A percentile compares a stretch with the other conserved stretches of the same genome.
These are phyloP conservation scores for Russula olivacea DNA, from an alignment of 768 basidiomycete species.

Conservation along the genomic window DNA sequence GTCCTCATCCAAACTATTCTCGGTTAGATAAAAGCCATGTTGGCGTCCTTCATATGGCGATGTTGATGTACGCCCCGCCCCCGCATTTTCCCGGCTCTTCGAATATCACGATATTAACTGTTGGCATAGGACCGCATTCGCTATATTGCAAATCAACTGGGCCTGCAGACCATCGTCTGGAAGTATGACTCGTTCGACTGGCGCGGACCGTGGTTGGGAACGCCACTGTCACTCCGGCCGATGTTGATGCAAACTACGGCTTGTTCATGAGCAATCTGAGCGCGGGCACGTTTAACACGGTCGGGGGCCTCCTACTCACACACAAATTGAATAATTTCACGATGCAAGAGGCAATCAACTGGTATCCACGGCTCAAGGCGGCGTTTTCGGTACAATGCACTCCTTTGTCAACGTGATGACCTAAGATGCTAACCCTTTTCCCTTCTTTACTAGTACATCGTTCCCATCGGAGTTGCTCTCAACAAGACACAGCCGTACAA, in stretches of 20 bases:
- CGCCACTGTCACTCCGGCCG: neutral
- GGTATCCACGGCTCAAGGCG: conserved; percentile 39
- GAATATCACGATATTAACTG: neutral
- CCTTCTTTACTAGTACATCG: conserved; percentile 32
- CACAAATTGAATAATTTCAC: conserved; percentile 59
- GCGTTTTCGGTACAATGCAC: conserved; percentile 41
- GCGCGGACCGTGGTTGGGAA: conserved; percentile 32
- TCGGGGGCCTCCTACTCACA: conserved; percentile 48
- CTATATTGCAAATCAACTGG: conserved; percentile 59
- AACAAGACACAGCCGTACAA: conserved; percentile 50
- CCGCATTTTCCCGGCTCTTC: neutral
- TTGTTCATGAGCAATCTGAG: conserved; percentile 14
- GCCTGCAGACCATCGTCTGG: conserved; percentile 71
- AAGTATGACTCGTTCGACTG: conserved; percentile 64
- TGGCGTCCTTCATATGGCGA: conserved; percentile 63
- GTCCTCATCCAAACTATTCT: conserved; percentile 1
- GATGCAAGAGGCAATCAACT: conserved; percentile 51
- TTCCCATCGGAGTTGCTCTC: conserved; percentile 47
- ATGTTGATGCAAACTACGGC: conserved; percentile 15
- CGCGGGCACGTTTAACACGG: conserved; percentile 8
- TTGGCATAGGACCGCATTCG: conserved; percentile 53
- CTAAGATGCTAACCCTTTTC: neutral
- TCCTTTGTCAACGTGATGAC: neutral
- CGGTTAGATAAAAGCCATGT: conserved; percentile 42
- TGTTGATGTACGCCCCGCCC: conserved; percentile 44